These are phyloP conservation scores for Epichloe coenophiala DNA, from an alignment of 2,329 filamentous ascomycete genomes.

Conservation along the genomic window DNA sequence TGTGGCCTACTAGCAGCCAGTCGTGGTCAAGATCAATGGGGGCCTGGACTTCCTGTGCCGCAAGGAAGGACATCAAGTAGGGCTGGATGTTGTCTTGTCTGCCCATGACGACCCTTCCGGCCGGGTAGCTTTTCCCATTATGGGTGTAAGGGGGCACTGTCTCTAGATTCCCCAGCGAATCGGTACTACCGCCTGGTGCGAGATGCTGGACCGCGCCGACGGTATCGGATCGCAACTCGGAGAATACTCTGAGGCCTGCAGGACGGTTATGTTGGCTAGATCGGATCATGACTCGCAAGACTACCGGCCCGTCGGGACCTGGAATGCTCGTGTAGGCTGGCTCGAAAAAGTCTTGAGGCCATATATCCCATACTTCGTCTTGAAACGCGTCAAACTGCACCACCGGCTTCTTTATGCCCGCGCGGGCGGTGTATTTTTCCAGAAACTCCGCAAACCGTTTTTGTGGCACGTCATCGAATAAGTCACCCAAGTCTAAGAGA, in stretches of 20 bases:
- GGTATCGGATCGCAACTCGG: slow-evolving; percentile 15
- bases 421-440: not conserved
- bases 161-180: slow-evolving; percentile 21
- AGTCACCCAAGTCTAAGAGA: too few species aligned
- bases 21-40: slow-evolving; percentile 18
- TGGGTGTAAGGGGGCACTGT: slow-evolving; percentile 21
- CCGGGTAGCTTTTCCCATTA: slow-evolving; percentile 10
- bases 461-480: not conserved
- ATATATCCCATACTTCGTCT: slow-evolving; percentile 13
- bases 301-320: slow-evolving; percentile 17
- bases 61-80: slow-evolving; percentile 15
- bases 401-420: slow-evolving; percentile 4
- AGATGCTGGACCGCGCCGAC: slow-evolving; percentile 19
- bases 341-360: slow-evolving; percentile 27
- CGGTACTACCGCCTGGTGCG: slow-evolving; percentile 7
- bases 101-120: slow-evolving; percentile 12
- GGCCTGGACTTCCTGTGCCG: slow-evolving; percentile 20
- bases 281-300: slow-evolving; percentile 16
- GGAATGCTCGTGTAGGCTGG: slow-evolving; percentile 24
- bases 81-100: slow-evolving; percentile 1
- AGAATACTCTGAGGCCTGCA: slow-evolving; percentile 20
- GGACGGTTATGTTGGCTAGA: slow-evolving; percentile 8
- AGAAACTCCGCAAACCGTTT: not conserved
- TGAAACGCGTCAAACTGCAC: not conserved
- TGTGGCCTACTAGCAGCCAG: slow-evolving; percentile 15